Evolutionary conservation across 2,329 filamentous ascomycete species (phyloP), one percentile per base, ranked within the genome.

Genomic region (Fusarium algeriense): DNA sequence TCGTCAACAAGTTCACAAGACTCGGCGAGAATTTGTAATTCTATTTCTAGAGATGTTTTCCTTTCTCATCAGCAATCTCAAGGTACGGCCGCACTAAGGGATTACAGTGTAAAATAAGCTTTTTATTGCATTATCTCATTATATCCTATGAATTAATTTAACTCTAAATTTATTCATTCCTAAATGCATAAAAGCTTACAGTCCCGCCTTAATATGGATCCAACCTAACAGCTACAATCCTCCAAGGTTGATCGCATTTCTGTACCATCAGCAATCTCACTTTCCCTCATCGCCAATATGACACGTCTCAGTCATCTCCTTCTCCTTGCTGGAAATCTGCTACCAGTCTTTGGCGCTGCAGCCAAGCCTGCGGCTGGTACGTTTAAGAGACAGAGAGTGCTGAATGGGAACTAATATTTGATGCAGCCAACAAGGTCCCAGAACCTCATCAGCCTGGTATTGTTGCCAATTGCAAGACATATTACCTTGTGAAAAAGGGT

Each of bases 1-100:
- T 23, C 9, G 12, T 4, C 5, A 5, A 10, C 7, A 34, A 2
- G 2, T 4, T 17, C 1, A 7, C 0, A 5, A 2, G 2, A 13
- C 15, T 23, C 6, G 14, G 13, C 7, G 7, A 23, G 1, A 5
- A 13, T 1, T 10, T 48, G 2, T 2, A 8, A 5, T 32, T 6
- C 6, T 23, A 23, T 6, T 23, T 23, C 1, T 5, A 17, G 14
- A 7, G 17, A 20, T 20, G 7, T 4, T 26, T 28, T 6, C 3
- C 19, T 23, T 23, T 14, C 15, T 23, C n/a, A 14, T 4, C 7
- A 6, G 17, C 23, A 23, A 23, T 23, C 23, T 23, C 23, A 5
- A 23, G 23, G 4, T 23, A 23, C 23, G 23, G 23, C 23, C 23
- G 23, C 23, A 23, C 23, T 23, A 23, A 23, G 23, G 23, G 5